Conservation (phyloP, 2,329 filamentous ascomycete species). For the Chaetomium sp. region DNA sequence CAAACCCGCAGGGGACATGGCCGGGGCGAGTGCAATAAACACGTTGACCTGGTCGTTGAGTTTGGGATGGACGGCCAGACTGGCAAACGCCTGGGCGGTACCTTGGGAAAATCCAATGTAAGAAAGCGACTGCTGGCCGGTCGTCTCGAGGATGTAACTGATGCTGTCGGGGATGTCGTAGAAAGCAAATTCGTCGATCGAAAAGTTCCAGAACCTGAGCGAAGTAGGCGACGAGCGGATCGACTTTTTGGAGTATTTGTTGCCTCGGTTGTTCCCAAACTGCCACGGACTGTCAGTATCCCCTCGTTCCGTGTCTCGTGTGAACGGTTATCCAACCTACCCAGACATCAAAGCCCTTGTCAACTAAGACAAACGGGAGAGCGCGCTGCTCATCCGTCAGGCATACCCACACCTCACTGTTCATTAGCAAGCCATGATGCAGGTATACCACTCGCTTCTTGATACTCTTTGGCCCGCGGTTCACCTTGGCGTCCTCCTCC, state of each 20-base stretch:
- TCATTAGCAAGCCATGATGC: constrained; percentile 96
- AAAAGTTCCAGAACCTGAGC: constrained; percentile 89
- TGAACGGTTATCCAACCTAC: constrained; percentile 37
- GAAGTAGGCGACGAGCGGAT: constrained; percentile 68
- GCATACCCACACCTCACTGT: constrained; percentile 97
- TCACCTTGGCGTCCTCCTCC: constrained; percentile 73
- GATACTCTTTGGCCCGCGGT: constrained; percentile 59
- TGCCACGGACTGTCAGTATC: constrained; percentile 29
- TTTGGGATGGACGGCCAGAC: constrained; percentile 82
- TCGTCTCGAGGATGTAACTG: constrained; percentile 80
- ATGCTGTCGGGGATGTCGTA: constrained; percentile 96
- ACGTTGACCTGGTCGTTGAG: constrained; percentile 92
- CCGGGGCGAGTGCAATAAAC: constrained; percentile 90
- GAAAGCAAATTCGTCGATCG: constrained; percentile 96
- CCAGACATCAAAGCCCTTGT: constrained; percentile 94
- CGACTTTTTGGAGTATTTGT: constrained; percentile 98
- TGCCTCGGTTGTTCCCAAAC: constrained; percentile 95
- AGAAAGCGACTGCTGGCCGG: constrained; percentile 74
- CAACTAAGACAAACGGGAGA: constrained; percentile 81
- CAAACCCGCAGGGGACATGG: constrained; percentile 90
- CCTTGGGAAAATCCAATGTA: constrained; percentile 98
- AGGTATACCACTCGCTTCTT: constrained; percentile 86
- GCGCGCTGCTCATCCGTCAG: constrained; percentile 79
- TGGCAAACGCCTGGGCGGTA: constrained; percentile 92
- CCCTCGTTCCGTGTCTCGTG: background rate